A percentile compares a stretch with the other conserved stretches of the same genome.
phyloP scores from a whole-genome alignment of 768 basidiomycete species.

The Cubamyces lactineus region DNA sequence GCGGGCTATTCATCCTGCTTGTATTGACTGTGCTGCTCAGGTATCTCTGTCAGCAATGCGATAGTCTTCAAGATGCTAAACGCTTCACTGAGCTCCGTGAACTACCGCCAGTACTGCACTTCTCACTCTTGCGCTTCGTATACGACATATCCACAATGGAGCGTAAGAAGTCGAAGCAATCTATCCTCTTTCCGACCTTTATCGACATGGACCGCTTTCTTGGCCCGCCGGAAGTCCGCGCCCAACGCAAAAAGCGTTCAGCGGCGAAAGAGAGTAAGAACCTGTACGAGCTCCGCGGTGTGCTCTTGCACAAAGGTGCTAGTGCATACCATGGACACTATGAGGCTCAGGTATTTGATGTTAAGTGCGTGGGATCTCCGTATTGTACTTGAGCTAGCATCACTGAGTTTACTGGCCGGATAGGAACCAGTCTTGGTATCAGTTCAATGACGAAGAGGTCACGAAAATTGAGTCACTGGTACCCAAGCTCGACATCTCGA shows the following conservation, averaged over 20 bases:
- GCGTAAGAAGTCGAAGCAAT: constrained; percentile 85
- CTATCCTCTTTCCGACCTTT: constrained; percentile 72
- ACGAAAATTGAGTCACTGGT: constrained; percentile 61
- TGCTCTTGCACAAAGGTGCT: constrained; percentile 87
- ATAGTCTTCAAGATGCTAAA: constrained; percentile 73
- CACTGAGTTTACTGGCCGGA: not conserved
- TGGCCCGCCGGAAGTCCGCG: constrained; percentile 31
- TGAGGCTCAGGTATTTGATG: constrained; percentile 82
- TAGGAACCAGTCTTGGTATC: constrained; percentile 80
- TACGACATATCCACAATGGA: constrained; percentile 79
- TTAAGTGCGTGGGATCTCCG: constrained; percentile 48
- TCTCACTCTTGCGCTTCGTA: constrained; percentile 92
- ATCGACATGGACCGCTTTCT: constrained; percentile 78
- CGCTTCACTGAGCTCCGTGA: constrained; percentile 70
- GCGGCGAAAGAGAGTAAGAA: constrained; percentile 18
- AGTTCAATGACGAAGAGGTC: constrained; percentile 91
- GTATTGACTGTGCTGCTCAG: constrained; percentile 39
- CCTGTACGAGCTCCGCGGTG: constrained; percentile 82
- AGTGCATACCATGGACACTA: constrained; percentile 94
- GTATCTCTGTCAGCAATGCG: constrained; percentile 81
- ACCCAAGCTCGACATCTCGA: constrained; percentile 41
- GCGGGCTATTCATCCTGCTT: not conserved
- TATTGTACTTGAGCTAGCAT: not conserved
- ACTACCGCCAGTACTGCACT: constrained; percentile 88
- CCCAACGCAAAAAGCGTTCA: constrained; percentile 11